Evolutionary conservation across 305 asterid genomes (phyloP).

Genomic region (Solanum hybrid): DNA sequence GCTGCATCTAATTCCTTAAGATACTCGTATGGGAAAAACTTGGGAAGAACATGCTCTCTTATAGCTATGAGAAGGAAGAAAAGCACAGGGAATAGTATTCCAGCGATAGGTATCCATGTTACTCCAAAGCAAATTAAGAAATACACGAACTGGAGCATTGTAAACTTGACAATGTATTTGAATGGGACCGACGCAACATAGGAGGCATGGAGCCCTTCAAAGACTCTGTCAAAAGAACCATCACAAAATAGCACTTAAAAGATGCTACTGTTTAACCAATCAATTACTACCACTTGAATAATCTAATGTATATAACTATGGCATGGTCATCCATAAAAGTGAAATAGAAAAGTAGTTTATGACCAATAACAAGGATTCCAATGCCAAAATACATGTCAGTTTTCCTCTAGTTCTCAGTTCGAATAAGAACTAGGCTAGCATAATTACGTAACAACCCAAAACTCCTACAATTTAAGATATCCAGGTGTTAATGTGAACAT

Average conservation of each 20-base stretch:
- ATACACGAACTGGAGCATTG: conserved; percentile 53
- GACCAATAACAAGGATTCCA: background rate
- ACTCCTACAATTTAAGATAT: background rate
- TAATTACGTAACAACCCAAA: background rate
- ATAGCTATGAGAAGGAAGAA: conserved; percentile 68
- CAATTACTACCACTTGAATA: background rate
- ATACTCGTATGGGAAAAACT: conserved; percentile 43
- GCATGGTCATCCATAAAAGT: background rate
- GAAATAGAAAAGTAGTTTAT: background rate
- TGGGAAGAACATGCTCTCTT: conserved; percentile 77
- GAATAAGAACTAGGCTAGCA: background rate
- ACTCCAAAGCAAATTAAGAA: conserved; percentile 72
- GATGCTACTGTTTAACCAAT: background rate
- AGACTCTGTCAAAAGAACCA: conserved; percentile 37
- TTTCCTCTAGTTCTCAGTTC: background rate
- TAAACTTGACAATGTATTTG: conserved; percentile 63
- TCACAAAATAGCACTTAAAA: background rate
- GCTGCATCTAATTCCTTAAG: conserved; percentile 81
- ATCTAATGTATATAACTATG: background rate
- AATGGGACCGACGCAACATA: conserved; percentile 83
- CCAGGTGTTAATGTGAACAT: background rate
- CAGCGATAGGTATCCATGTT: conserved; percentile 94
- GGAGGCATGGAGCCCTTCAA: conserved; percentile 71
- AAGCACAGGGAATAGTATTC: conserved; percentile 77
- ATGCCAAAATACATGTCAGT: background rate